Base-by-base conservation (phyloP, 371 early-diverging fungal genomes). In the Mucor lusitanicus region DNA sequence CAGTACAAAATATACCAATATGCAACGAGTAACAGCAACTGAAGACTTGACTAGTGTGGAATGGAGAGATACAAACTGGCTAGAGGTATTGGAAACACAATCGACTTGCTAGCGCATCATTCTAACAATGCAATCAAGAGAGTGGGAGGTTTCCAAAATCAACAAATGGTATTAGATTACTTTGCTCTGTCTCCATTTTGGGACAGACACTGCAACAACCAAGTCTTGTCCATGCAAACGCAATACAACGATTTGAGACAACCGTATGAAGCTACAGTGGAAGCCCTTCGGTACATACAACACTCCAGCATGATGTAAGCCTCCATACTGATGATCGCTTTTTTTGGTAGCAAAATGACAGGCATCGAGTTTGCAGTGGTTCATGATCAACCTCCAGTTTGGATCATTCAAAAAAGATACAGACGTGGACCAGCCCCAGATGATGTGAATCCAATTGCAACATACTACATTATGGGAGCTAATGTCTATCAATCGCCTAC, bases 171-270 rank as follows among this genome's bases (percentile, higher is more conserved):
- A 2, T 78, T 99, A 0, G 95, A 95, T 69, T 99, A 99, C 83
- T 99, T 99, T 80, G 87, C 94, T 25, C 84, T 82, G 61, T 95
- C 96, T 4, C 98, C 95, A 9, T 99, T 99, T 80, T 99, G 99
- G 91, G 99, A 99, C 82, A 85, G 92, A 40, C 86, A 90, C 9
- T 96, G 94, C 79, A 95, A 96, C 73, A 99, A 99, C 74, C 99
- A 98, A 56, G 89, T 94, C 11, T 73, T 99, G 13, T 85, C 89
- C 66, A 99, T 99, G 99, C 99, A 99, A 75, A 95, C 97, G 6
- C 91, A 95, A 74, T 97, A 92, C 81, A 96, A 95, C 73, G 91
- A 90, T 58, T 74, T 96, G 17, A 84, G 92, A 53, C 88, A 89
- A 53, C 72, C 80, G 0, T 78, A 81, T 32, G 83, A 82, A 71